Evolutionary conservation across 495 filamentous ascomycete genomes (phyloP), one percentile per base, ranked within the genome.

Genomic region (Penicillium parvum): DNA sequence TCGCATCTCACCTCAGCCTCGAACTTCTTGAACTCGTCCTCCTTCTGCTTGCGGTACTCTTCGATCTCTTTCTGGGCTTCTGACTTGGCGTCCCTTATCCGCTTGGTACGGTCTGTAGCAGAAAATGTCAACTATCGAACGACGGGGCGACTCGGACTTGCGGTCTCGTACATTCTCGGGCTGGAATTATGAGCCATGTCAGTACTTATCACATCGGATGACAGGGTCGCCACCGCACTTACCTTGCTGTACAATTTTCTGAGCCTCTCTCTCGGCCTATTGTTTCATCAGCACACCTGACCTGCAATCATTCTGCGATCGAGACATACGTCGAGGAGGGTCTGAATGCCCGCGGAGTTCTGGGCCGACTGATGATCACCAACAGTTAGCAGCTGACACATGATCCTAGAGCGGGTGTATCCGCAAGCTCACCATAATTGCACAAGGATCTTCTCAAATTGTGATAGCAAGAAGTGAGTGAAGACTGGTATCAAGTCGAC

Each of bases 31-130:
- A 86, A 97, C 64, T 98, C 91, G 7, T 85, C 82, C 43, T 97
- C 94, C 71, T 95, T 97, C 47, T 85, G 62, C 46, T 82, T 84
- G 61, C 80, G 77, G 76, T 98, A 98, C 26, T 89, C 88, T 38
- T 97, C 94, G 57, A 98, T 95, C 61, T 97, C 90, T 68, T 96
- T 96, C 68, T 97, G 92, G 36, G 92, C 92, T 63, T 97, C 91
- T 57, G 78, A 79, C 58, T 90, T 85, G 40, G 92, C 94, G 64
- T 97, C 92, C 64, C 86, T 95, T 69, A 97, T 90, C 54, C 88
- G 80, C 73, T 96, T 95, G 35, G 92, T 96, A 57, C 92, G 90
- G 76, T 95, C 92, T 96, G 53, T 43, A 29, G 81, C 86, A 34
- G 19, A 49, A 28, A 8, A 55, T 37, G 37, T 40, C 19, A 34